These are phyloP conservation scores for Ophiostoma sp. DNA, from an alignment of 2,329 filamentous ascomycete genomes.

Conservation along the genomic window DNA sequence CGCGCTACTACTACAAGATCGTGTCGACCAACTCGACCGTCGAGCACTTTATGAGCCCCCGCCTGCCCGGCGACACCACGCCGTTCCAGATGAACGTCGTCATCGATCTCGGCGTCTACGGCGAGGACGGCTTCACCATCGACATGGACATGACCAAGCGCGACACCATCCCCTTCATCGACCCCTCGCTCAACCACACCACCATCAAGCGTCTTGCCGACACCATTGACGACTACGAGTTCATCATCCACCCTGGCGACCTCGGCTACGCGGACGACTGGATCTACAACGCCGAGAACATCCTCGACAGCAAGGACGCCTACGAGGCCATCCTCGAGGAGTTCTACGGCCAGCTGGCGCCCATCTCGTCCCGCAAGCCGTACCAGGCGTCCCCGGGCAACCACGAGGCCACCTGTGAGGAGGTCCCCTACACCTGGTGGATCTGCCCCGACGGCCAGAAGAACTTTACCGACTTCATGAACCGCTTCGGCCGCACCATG, in stretches of 20 bases:
- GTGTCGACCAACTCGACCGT: conserved; percentile 50
- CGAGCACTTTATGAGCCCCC: conserved; percentile 49
- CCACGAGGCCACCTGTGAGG: conserved; percentile 52
- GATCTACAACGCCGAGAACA: conserved; percentile 42
- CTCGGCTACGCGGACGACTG: conserved; percentile 56
- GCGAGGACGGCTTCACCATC: conserved; percentile 48
- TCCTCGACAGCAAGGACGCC: conserved; percentile 79
- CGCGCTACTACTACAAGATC: conserved; percentile 57
- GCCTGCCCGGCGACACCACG: conserved; percentile 48
- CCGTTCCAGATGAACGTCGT: conserved; percentile 49
- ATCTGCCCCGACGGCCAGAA: conserved; percentile 49
- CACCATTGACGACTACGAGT: conserved; percentile 50
- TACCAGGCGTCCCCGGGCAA: conserved; percentile 56
- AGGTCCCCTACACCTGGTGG: conserved; percentile 35
- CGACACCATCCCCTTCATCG: conserved; percentile 44
- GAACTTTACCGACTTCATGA: conserved; percentile 57
- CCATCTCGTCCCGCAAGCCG: conserved; percentile 47
- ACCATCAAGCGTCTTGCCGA: conserved; percentile 51
- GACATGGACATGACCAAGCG: conserved; percentile 41
- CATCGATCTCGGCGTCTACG: conserved; percentile 52
- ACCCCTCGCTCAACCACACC: conserved; percentile 51
- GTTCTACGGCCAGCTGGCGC: conserved; percentile 56
- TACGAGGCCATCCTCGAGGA: conserved; percentile 98
- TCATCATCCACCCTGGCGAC: conserved; percentile 51
- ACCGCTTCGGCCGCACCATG: conserved; percentile 49